A percentile compares a stretch with the other conserved stretches of the same genome.
Evolutionary conservation across 306 rosid genomes (phyloP).

Genomic region (Pterocarpus macrocarpus): DNA sequence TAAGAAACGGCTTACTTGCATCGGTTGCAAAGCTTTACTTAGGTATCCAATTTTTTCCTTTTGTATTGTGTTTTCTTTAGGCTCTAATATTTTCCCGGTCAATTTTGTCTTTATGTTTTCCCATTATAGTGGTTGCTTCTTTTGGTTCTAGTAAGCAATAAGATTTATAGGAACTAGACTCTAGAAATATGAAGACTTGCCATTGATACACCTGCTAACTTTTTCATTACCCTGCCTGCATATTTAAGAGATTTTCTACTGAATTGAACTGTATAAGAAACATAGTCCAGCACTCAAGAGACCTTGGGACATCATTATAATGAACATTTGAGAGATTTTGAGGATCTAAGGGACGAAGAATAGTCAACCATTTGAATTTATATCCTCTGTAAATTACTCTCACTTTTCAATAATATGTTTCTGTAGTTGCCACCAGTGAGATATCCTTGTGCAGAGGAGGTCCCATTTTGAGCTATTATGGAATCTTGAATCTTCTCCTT

Average conservation of each 20-base stretch:
- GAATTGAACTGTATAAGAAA: slow-evolving; percentile 9
- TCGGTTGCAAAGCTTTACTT: slow-evolving; percentile 94
- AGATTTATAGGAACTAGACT: slow-evolving; percentile 3
- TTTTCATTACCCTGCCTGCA: slow-evolving; percentile 4
- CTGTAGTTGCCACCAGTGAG: slow-evolving; percentile 3
- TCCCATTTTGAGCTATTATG: slow-evolving; percentile 3
- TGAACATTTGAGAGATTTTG: slow-evolving; percentile 1
- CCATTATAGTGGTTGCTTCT: slow-evolving; percentile 26
- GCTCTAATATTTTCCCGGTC: slow-evolving; percentile 34
- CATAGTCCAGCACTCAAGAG: slow-evolving; percentile 2
- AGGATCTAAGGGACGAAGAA: background rate
- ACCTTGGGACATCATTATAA: slow-evolving; percentile 8
- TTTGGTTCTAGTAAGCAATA: slow-evolving; percentile 22
- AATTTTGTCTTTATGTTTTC: slow-evolving; percentile 34
- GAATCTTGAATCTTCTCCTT: slow-evolving; percentile 16
- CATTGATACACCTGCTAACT: slow-evolving; percentile 1
- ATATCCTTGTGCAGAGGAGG: slow-evolving; percentile 6
- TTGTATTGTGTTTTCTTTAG: slow-evolving; percentile 17
- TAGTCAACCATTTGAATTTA: too few relatives aligned
- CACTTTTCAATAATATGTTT: background rate
- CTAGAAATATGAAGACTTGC: slow-evolving; percentile 13
- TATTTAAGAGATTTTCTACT: slow-evolving; percentile 18
- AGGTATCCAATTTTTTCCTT: slow-evolving; percentile 59
- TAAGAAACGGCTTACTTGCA: slow-evolving; percentile 84
- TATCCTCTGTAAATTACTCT: too few relatives aligned